phyloP scores from a whole-genome alignment of 2,329 filamentous ascomycete genomes.

The Didymellaceae sp. region DNA sequence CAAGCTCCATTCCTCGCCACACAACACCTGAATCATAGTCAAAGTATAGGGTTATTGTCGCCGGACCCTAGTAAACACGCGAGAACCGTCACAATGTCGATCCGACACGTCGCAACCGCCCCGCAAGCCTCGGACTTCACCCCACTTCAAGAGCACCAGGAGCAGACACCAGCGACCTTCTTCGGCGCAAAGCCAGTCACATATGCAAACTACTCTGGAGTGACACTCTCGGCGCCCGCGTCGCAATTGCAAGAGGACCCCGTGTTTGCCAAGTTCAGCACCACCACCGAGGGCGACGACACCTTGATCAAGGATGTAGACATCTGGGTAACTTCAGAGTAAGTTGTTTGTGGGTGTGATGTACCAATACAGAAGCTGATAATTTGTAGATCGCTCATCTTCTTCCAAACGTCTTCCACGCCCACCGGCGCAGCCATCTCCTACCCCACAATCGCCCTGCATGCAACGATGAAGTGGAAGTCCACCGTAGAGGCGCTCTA shows the following conservation, averaged over 20 bases:
- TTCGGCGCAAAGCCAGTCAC: constrained; percentile 74
- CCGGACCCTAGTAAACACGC: not conserved
- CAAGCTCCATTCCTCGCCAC: not conserved
- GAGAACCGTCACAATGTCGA: constrained; percentile 36
- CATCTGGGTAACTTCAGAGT: constrained; percentile 58
- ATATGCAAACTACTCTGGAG: constrained; percentile 65
- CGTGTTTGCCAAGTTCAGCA: constrained; percentile 53
- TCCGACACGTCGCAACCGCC: constrained; percentile 61
- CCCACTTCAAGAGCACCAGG: constrained; percentile 71
- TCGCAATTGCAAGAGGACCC: constrained; percentile 61
- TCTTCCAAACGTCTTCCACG: constrained; percentile 65
- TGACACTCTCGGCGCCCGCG: constrained; percentile 64
- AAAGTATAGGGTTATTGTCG: not conserved
- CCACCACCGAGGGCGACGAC: constrained; percentile 33
- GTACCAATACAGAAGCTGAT: constrained; percentile 2
- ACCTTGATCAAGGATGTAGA: constrained; percentile 49
- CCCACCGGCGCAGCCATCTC: constrained; percentile 71
- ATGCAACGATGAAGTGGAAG: constrained; percentile 70
- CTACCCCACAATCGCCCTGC: constrained; percentile 76
- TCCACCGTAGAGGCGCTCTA: constrained; percentile 42
- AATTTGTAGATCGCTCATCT: constrained; percentile 58
- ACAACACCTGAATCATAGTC: not conserved
- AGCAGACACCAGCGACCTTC: constrained; percentile 75
- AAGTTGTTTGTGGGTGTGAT: constrained; percentile 9
- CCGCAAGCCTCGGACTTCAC: constrained; percentile 67